phyloP scores from a whole-genome alignment of 2,329 filamentous ascomycete species.

The Apiospora pterosperma region DNA sequence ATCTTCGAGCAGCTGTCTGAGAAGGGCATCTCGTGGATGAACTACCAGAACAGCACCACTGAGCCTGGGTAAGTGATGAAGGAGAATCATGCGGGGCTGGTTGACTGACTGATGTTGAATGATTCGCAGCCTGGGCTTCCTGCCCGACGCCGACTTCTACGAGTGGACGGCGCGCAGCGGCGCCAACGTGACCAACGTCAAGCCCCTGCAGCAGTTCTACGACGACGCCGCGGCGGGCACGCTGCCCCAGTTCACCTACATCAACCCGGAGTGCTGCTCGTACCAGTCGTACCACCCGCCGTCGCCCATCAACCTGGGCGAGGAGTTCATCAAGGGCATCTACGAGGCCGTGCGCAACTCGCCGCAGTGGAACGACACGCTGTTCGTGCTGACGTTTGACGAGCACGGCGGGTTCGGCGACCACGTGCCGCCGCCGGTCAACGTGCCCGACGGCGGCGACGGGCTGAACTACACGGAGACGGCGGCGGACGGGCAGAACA shows the following conservation, averaged over 20 bases:
- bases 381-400: neutral
- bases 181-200: conserved; percentile 2
- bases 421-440: neutral
- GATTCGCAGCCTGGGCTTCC: neutral
- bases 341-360: conserved; percentile 3
- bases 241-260: conserved; percentile 3
- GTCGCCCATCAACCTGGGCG: conserved; percentile 6
- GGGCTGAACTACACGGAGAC: neutral
- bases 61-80: neutral
- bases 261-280: conserved; percentile 5
- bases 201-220: conserved; percentile 4
- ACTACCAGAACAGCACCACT: conserved; percentile 4
- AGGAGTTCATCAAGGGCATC: conserved; percentile 5
- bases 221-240: neutral
- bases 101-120: neutral
- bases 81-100: no score
- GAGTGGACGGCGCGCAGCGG: conserved; percentile 3
- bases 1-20: conserved; percentile 2
- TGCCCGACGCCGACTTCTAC: conserved; percentile 5
- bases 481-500: neutral
- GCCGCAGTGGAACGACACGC: conserved; percentile 4
- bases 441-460: neutral
- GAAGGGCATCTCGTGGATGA: neutral
- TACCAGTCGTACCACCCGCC: conserved; percentile 5
- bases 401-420: conserved; percentile 2